Evolutionary conservation across 2,329 filamentous ascomycete genomes (phyloP), one percentile per base, ranked within the genome.

Genomic region (Trichoderma hamatum): DNA sequence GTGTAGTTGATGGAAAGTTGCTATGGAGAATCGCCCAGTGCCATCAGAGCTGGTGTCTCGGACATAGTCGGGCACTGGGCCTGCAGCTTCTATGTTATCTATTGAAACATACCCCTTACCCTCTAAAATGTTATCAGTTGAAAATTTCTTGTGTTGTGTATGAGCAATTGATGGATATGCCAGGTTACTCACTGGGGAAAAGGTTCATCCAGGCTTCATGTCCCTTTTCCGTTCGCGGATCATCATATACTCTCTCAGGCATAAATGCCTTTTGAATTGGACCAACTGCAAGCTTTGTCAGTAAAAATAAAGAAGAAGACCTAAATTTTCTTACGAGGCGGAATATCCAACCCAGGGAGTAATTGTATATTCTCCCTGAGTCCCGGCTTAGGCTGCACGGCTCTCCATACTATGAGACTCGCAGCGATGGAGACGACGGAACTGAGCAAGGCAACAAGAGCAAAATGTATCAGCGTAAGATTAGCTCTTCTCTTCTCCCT

Each of bases 61-160:
- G 16, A 67, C 28, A 24, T 56, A 67, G 36, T 67, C 63, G 21
- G 63, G 63, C 26, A 67, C 63, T 13, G 52, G 63, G 3, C 63
- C 63, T 59, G 63, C 63, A 6, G 54, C 63, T 39, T 30, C 63
- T 49, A 67, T 67, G n/a, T 67, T 67, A 5, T 67, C 28, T 59
- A 67, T 67, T n/a, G 63, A 67, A 30, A 67, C 54, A 26, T 67
- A 67, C 4, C 63, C 63, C 28, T 67, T 67, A 14, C 63, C 63
- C 54, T 67, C 63, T 67, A 14, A 1, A 49, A 46, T 21, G 3
- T 36, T 1, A 67, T 54, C n/a, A 14, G 14, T 34, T 7, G 10
- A 43, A 9, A 6, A 5, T 43, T 19, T 19, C 16, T 19, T n/a
- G 5, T 6, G 36, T 43, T n/a, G 9, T 43, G 39, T n/a, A n/a